Percentiles rank a stretch among this genome's conserved stretches.
Conservation (phyloP, 1,284 basidiomycete species). For the Cryptococcus sp. region DNA sequence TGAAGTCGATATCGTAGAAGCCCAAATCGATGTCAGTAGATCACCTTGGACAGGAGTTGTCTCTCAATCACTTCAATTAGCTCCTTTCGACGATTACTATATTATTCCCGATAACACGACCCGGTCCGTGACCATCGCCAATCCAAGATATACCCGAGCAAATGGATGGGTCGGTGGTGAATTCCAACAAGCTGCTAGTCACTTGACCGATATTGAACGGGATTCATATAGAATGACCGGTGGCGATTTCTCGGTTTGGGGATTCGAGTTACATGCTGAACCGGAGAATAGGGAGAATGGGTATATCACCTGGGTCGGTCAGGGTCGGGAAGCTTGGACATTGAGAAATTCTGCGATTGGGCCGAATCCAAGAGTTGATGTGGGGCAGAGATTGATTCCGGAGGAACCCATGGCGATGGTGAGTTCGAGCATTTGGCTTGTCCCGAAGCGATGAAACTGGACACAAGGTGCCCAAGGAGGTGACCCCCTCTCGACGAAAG, state of each 20-base stretch:
- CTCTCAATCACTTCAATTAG: conserved; percentile 31
- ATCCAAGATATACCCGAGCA: conserved; percentile 54
- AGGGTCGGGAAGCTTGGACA: conserved; percentile 55
- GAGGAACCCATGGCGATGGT: conserved; percentile 67
- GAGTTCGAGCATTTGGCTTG: background rate
- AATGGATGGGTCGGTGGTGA: conserved; percentile 71
- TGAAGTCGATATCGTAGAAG: conserved; percentile 67
- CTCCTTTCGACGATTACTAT: conserved; percentile 62
- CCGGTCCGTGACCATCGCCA: conserved; percentile 41
- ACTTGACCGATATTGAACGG: conserved; percentile 54
- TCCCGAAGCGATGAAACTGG: too few species aligned
- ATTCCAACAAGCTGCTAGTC: conserved; percentile 74
- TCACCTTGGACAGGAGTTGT: conserved; percentile 14
- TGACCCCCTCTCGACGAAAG: too few species aligned
- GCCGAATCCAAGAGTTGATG: conserved; percentile 54
- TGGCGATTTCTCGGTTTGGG: conserved; percentile 11
- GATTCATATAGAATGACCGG: conserved; percentile 36
- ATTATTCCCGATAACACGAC: conserved; percentile 53
- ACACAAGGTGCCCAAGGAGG: too few species aligned
- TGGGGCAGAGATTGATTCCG: conserved; percentile 65
- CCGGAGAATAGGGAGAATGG: conserved; percentile 55
- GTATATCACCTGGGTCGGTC: conserved; percentile 63
- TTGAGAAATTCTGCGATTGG: conserved; percentile 58
- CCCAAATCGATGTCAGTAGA: conserved; percentile 44
- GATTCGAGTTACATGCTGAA: conserved; percentile 66